Conservation (phyloP, 2,329 filamentous ascomycete genomes). For the Aspergillus vadensis region DNA sequence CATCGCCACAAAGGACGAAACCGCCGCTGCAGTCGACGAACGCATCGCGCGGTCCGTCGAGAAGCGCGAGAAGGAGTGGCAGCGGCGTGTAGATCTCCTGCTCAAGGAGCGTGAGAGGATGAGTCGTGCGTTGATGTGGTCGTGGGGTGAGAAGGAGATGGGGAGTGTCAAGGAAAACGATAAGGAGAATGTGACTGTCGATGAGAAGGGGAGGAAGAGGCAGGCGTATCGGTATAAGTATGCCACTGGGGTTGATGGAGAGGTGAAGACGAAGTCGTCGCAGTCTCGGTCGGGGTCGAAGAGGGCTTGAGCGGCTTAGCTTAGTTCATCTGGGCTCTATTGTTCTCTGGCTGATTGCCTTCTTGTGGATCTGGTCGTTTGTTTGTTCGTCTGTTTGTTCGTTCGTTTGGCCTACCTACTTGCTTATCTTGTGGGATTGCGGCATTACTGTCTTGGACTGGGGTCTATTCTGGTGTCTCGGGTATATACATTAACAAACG, state of each 20-base stretch:
- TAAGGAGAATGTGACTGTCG: slow-evolving; percentile 29
- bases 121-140: slow-evolving; percentile 42
- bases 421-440: no score
- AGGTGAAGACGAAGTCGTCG: no score
- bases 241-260: slow-evolving; percentile 10
- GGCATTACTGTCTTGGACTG: no score
- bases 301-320: background rate
- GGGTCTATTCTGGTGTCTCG: background rate
- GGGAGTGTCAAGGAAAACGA: slow-evolving; percentile 21
- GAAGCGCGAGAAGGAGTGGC: slow-evolving; percentile 48
- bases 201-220: slow-evolving; percentile 27
- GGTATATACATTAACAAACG: background rate
- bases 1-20: slow-evolving; percentile 44
- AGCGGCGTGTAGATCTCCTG: slow-evolving; percentile 42
- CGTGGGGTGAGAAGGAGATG: slow-evolving; percentile 46
- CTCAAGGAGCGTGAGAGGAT: slow-evolving; percentile 45
- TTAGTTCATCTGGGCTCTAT: no score
- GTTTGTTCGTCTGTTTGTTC: background rate
- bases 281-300: background rate
- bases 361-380: background rate
- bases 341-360: no score
- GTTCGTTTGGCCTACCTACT: background rate
- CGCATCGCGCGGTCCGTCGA: slow-evolving; percentile 44
- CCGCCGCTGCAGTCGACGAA: slow-evolving; percentile 41
- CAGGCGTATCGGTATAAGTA: slow-evolving; percentile 45